phyloP scores from a whole-genome alignment of 228 moss, liverwort and hornwort genomes.

The Sphagnum magellanicum region DNA sequence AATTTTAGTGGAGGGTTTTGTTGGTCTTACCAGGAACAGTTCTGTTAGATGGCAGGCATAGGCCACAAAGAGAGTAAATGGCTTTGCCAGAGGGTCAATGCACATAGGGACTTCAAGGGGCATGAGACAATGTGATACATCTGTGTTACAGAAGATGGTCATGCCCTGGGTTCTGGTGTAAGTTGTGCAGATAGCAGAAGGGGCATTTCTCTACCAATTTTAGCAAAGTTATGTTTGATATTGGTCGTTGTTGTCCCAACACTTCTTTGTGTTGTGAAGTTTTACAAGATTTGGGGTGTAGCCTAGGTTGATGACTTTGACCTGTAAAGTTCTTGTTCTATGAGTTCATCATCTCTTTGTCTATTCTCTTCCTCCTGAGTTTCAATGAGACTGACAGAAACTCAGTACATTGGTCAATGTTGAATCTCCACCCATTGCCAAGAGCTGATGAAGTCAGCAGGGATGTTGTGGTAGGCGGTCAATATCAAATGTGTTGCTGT shows the following conservation, averaged over 20 bases:
- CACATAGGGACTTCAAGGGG: constrained; percentile 29
- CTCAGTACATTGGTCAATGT: no score
- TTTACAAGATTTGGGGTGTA: background rate
- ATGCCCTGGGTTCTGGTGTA: constrained; percentile 29
- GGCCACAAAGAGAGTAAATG: no score
- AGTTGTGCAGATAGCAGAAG: constrained; percentile 40
- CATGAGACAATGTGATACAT: constrained; percentile 32
- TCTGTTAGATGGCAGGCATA: no score
- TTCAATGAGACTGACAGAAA: no score
- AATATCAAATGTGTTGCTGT: no score
- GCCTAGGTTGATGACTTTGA: background rate
- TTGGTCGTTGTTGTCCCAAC: constrained; percentile 69
- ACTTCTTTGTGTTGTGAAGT: constrained; percentile 1
- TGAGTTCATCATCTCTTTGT: no score
- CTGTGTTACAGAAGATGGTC: constrained; percentile 36
- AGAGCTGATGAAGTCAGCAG: no score
- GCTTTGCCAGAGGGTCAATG: constrained; percentile 7
- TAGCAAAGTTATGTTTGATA: constrained; percentile 40
- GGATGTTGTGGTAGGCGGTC: no score
- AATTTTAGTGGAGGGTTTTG: background rate
- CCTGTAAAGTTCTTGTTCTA: no score
- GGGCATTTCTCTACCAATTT: constrained; percentile 61
- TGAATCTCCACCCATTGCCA: no score
- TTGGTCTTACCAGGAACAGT: background rate
- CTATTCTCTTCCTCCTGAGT: no score